A percentile compares a stretch with the other conserved stretches of the same genome.
phyloP scores from a whole-genome alignment of 768 basidiomycete genomes.

The Crassisporium funariophilum region DNA sequence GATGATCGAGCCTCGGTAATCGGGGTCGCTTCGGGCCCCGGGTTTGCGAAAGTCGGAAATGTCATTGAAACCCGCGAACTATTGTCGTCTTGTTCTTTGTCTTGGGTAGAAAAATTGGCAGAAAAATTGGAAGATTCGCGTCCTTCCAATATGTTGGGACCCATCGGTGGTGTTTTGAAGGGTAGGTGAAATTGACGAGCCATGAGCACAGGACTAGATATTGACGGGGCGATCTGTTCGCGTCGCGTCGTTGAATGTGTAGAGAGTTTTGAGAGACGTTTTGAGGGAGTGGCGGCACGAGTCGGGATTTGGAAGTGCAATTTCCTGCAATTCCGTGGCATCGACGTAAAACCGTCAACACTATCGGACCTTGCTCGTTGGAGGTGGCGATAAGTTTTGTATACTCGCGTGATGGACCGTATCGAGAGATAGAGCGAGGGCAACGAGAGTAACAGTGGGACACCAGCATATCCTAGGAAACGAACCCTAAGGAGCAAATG shows the following conservation, averaged over 20 bases:
- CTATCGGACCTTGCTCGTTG: slow-evolving; percentile 35
- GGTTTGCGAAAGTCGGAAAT: slow-evolving; percentile 36
- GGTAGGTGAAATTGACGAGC: slow-evolving; percentile 23
- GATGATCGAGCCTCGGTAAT: slow-evolving; percentile 9
- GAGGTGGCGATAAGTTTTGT: slow-evolving; percentile 38
- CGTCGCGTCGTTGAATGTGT: too few species aligned
- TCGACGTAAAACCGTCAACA: slow-evolving; percentile 13
- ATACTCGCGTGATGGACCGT: slow-evolving; percentile 38
- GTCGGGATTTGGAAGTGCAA: background rate
- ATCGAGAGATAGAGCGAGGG: slow-evolving; percentile 56
- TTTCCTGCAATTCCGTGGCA: background rate
- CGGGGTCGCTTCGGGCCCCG: slow-evolving; percentile 6
- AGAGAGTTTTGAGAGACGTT: slow-evolving; percentile 3
- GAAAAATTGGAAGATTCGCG: slow-evolving; percentile 5
- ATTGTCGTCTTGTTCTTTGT: slow-evolving; percentile 7
- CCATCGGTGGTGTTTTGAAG: slow-evolving; percentile 13
- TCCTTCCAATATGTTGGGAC: background rate
- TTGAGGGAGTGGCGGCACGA: slow-evolving; percentile 12
- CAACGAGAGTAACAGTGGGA: slow-evolving; percentile 50
- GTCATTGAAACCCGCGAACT: slow-evolving; percentile 33
- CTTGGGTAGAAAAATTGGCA: background rate
- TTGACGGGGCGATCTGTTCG: slow-evolving; percentile 24
- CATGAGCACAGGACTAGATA: slow-evolving; percentile 16
- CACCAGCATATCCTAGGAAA: slow-evolving; percentile 63
- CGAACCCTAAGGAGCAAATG: slow-evolving; percentile 51